A percentile compares a stretch with the other conserved stretches of the same genome.
Evolutionary conservation across 2,329 filamentous ascomycete genomes (phyloP).

Genomic region (Aspergillus sp.): DNA sequence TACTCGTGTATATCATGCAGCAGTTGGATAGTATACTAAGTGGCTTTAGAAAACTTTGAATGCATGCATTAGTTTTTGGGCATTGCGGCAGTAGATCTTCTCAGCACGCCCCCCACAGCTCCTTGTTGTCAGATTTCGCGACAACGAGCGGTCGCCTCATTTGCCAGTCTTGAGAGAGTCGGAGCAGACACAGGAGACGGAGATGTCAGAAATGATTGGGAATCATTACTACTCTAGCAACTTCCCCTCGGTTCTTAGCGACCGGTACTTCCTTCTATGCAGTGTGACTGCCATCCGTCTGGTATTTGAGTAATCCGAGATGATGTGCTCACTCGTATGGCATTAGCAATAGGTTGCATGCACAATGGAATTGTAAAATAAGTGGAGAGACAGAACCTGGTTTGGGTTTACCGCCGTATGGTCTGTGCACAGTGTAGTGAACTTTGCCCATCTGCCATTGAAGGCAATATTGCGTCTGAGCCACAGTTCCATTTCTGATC

Average conservation of each 20-base stretch:
- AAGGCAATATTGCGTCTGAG: conserved; percentile 4
- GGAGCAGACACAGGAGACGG: too few species aligned
- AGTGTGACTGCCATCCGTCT: conserved; percentile 7
- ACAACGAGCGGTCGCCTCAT: background rate
- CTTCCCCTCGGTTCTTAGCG: background rate
- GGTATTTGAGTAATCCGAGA: background rate
- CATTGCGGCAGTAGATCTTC: background rate
- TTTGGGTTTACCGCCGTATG: conserved; percentile 11
- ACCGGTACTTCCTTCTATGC: background rate
- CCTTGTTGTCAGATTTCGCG: background rate
- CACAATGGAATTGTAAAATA: background rate
- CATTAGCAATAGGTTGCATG: background rate
- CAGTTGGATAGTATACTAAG: background rate
- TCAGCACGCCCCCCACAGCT: background rate
- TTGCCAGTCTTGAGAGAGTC: background rate
- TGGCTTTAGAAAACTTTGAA: background rate
- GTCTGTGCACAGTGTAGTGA: conserved; percentile 7
- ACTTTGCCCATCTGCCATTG: background rate
- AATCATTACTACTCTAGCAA: background rate
- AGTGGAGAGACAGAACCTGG: background rate
- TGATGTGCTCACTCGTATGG: background rate
- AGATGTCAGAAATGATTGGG: background rate
- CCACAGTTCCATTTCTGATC: background rate
- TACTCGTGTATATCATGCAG: background rate
- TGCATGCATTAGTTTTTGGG: background rate